phyloP scores from a whole-genome alignment of 2,329 filamentous ascomycete genomes.

The Fusarium setosum region DNA sequence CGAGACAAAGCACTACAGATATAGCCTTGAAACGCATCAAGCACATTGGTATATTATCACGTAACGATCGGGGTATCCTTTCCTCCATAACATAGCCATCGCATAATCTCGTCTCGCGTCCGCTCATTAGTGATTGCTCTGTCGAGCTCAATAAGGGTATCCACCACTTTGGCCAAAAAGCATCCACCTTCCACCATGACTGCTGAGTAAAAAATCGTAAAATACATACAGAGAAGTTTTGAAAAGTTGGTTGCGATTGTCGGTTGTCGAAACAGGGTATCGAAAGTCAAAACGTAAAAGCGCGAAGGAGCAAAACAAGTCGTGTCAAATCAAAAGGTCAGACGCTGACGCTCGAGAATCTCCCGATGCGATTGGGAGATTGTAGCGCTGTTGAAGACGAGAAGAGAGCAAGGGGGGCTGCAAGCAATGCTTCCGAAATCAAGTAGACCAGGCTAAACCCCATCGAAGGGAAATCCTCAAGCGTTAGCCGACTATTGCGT shows the following conservation, averaged over 20 bases:
- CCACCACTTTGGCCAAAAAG: constrained; percentile 4
- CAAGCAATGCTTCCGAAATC: constrained; percentile 42
- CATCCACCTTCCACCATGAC: constrained; percentile 2
- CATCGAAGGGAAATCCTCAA: constrained; percentile 40
- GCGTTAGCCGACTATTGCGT: constrained; percentile 45
- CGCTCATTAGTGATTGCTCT: constrained; percentile 27
- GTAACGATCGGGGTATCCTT: constrained; percentile 39
- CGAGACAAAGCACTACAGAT: no score
- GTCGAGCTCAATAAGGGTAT: constrained; percentile 31
- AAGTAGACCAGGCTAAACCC: constrained; percentile 51
- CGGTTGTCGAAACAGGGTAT: constrained; percentile 29
- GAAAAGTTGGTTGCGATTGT: constrained; percentile 1
- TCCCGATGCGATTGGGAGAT: background rate
- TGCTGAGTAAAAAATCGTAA: constrained; percentile 11
- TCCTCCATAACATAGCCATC: constrained; percentile 18
- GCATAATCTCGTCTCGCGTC: constrained; percentile 6
- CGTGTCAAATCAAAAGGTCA: background rate
- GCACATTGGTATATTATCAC: constrained; percentile 3
- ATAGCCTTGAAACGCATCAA: background rate
- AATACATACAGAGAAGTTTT: constrained; percentile 30
- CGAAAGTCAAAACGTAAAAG: constrained; percentile 16
- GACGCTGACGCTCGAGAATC: constrained; percentile 12
- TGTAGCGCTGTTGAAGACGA: constrained; percentile 34
- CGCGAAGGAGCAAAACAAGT: constrained; percentile 9
- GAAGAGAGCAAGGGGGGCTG: constrained; percentile 15